Evolutionary conservation across 2,329 filamentous ascomycete genomes (phyloP).

Genomic region (Colletotrichum tropicale): DNA sequence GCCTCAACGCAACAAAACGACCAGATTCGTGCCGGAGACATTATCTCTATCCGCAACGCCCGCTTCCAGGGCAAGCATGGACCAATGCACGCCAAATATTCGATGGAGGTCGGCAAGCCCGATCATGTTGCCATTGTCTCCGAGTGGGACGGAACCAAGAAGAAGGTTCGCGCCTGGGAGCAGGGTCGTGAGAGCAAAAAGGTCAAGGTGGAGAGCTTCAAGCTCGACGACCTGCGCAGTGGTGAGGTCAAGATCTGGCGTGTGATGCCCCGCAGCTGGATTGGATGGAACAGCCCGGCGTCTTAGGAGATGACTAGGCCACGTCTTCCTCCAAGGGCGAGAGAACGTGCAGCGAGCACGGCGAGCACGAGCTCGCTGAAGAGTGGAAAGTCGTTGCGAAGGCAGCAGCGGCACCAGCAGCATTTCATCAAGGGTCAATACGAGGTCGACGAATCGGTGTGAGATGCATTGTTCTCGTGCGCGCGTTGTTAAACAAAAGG

Average conservation of each 20-base stretch:
- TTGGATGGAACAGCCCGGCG: slow-evolving; percentile 76
- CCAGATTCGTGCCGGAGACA: slow-evolving; percentile 91
- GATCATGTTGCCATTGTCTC: slow-evolving; percentile 91
- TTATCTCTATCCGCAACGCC: slow-evolving; percentile 90
- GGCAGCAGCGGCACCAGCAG: background rate
- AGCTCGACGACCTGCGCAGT: slow-evolving; percentile 87
- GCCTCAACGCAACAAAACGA: slow-evolving; percentile 89
- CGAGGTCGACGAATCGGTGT: background rate
- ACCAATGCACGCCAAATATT: slow-evolving; percentile 94
- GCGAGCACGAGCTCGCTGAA: background rate
- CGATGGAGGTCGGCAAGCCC: slow-evolving; percentile 81
- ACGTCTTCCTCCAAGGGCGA: background rate
- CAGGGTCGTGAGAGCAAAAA: slow-evolving; percentile 94
- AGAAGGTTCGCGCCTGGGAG: slow-evolving; percentile 95
- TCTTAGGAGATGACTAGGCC: slow-evolving; percentile 46
- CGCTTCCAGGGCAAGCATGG: slow-evolving; percentile 96
- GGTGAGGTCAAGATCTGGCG: slow-evolving; percentile 98
- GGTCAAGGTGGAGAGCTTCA: slow-evolving; percentile 92
- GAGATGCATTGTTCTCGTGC: slow-evolving; percentile 9
- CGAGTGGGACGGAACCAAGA: slow-evolving; percentile 98
- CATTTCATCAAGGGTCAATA: background rate
- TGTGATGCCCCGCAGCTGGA: slow-evolving; percentile 89
- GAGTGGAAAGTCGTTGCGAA: background rate
- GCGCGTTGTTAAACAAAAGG: background rate
- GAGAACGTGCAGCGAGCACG: background rate